Conservation (phyloP, 306 rosid genomes). For the Prosopis cineraria region DNA sequence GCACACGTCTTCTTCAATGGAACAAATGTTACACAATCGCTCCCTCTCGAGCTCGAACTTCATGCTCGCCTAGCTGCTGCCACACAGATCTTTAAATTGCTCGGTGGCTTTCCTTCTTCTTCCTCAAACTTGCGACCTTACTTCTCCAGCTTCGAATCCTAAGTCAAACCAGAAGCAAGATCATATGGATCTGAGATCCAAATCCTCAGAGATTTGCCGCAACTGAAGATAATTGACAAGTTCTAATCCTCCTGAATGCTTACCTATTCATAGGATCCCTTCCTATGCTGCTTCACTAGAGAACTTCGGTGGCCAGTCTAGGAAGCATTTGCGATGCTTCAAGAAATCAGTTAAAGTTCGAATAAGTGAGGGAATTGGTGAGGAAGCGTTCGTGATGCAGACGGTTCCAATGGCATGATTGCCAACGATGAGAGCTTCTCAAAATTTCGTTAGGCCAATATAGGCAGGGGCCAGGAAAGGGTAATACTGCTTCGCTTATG, state of each 20-base stretch:
- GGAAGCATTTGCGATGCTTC: no score
- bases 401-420: no score
- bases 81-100: conserved; percentile 84
- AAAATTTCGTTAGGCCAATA: no score
- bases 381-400: no score
- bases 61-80: conserved; percentile 25
- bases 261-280: conserved; percentile 39
- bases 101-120: conserved; percentile 64
- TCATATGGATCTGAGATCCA: conserved; percentile 68
- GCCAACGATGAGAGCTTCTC: no score
- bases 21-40: conserved; percentile 38
- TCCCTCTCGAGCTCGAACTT: background rate
- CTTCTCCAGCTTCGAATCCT: conserved; percentile 68
- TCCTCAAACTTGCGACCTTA: conserved; percentile 30
- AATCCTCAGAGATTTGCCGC: conserved; percentile 61
- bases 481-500: no score
- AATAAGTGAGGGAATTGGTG: no score
- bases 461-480: no score
- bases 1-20: conserved; percentile 41
- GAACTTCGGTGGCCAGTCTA: no score
- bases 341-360: no score
- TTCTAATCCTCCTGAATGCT: conserved; percentile 53
- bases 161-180: conserved; percentile 53
- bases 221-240: conserved; percentile 57
- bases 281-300: conserved; percentile 48